phyloP scores from a whole-genome alignment of 2,329 filamentous ascomycete genomes.

The Rugonectria rugulosa region DNA sequence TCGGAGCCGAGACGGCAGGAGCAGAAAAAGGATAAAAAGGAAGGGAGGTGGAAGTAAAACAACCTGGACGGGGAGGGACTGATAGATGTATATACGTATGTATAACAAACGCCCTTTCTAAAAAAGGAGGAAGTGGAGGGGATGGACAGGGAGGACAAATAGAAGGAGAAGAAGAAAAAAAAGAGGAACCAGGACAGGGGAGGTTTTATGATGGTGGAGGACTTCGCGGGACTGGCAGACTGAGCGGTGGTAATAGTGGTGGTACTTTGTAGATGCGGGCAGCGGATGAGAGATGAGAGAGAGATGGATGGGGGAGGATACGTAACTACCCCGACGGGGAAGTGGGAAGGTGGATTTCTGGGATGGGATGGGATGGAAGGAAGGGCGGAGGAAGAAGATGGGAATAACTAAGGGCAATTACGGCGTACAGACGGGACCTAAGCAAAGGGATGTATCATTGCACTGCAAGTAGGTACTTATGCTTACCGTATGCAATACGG shows the following conservation, averaged over 20 bases:
- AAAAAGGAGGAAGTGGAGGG: background rate
- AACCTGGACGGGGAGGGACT: background rate
- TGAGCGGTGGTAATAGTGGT: background rate
- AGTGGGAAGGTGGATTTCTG: background rate
- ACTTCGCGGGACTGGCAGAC: no score
- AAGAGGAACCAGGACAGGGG: background rate
- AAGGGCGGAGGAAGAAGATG: no score
- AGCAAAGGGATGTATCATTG: no score
- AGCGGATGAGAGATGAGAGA: background rate
- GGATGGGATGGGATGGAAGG: no score
- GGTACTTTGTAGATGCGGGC: background rate
- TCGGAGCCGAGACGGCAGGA: background rate
- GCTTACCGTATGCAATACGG: no score
- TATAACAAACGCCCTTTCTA: background rate
- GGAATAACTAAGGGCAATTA: no score
- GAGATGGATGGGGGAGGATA: background rate
- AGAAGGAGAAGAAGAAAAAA: background rate
- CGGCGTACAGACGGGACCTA: no score
- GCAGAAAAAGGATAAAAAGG: background rate
- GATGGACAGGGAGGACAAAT: constrained; percentile 1
- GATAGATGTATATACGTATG: background rate
- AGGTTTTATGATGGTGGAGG: background rate
- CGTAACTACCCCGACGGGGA: no score
- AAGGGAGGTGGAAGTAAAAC: background rate
- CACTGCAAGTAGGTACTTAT: no score